phyloP scores from a whole-genome alignment of 345 rosid species.

The Microcos paniculata region DNA sequence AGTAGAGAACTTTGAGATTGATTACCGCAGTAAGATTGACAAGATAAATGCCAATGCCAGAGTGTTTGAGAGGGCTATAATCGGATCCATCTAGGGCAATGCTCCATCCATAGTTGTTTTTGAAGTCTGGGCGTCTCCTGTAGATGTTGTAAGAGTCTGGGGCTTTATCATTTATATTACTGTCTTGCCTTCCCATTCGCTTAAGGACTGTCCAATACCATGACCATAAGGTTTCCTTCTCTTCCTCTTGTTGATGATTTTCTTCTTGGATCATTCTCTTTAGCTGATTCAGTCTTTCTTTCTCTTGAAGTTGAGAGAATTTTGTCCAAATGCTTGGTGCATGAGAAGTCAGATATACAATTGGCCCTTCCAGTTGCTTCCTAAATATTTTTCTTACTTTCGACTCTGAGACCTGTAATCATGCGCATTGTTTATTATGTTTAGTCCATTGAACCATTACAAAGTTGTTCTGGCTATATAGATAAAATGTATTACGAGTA shows the following conservation, averaged over 20 bases:
- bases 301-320: slow-evolving; percentile 45
- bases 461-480: background rate
- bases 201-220: slow-evolving; percentile 52
- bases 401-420: slow-evolving; percentile 44
- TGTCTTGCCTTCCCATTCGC: slow-evolving; percentile 31
- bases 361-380: slow-evolving; percentile 50
- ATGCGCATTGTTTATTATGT: background rate
- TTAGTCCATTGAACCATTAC: background rate
- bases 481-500: background rate
- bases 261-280: slow-evolving; percentile 45
- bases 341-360: slow-evolving; percentile 46
- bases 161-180: slow-evolving; percentile 21
- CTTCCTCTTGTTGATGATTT: slow-evolving; percentile 20
- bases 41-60: slow-evolving; percentile 65
- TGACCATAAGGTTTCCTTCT: slow-evolving; percentile 39
- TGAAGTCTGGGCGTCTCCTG: slow-evolving; percentile 44
- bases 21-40: slow-evolving; percentile 87
- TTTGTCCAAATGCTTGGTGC: slow-evolving; percentile 52
- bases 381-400: slow-evolving; percentile 44
- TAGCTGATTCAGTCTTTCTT: slow-evolving; percentile 54
- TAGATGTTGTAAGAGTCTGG: slow-evolving; percentile 71
- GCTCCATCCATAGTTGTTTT: slow-evolving; percentile 78
- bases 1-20: background rate
- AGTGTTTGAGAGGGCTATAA: slow-evolving; percentile 56
- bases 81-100: slow-evolving; percentile 56